These are phyloP conservation scores for Eucalyptus lansdowneana DNA, from an alignment of 345 rosid species.

Conservation along the genomic window DNA sequence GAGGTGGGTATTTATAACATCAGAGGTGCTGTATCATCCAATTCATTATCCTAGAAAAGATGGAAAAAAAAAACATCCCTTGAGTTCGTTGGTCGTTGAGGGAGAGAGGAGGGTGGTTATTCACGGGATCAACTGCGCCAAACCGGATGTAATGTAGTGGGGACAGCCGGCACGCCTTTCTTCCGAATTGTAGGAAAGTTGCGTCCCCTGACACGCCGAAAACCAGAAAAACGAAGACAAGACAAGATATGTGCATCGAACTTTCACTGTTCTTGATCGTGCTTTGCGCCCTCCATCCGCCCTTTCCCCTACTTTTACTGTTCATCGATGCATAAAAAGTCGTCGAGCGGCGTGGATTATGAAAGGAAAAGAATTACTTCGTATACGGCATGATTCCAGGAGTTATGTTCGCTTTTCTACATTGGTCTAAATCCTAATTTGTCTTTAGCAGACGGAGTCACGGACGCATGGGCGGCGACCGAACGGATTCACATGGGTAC, in stretches of 20 bases:
- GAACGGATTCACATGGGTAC: not conserved
- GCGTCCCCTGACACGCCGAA: not conserved
- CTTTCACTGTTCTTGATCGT: not conserved
- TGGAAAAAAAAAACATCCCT: not conserved
- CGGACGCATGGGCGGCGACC: not conserved
- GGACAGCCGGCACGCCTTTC: not conserved
- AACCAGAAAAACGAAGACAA: not conserved
- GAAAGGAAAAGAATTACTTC: not conserved
- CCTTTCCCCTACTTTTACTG: not conserved
- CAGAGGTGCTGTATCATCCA: not conserved
- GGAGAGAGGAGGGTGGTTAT: not conserved
- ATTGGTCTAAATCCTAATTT: not conserved
- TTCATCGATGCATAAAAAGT: not conserved
- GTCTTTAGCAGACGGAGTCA: not conserved
- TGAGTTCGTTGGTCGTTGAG: slow-evolving; percentile 25
- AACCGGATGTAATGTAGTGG: slow-evolving; percentile 13
- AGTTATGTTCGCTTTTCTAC: not conserved
- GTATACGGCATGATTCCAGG: not conserved
- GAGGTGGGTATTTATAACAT: not conserved
- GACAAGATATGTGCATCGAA: not conserved
- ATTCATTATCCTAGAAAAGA: not conserved
- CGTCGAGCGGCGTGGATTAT: not conserved
- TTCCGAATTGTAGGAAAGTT: not conserved
- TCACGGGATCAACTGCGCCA: slow-evolving; percentile 54
- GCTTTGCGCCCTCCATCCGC: not conserved